Percentiles rank a stretch among this genome's conserved stretches.
phyloP scores from a whole-genome alignment of 2,329 filamentous ascomycete species.

The Alternaria gansuensis region DNA sequence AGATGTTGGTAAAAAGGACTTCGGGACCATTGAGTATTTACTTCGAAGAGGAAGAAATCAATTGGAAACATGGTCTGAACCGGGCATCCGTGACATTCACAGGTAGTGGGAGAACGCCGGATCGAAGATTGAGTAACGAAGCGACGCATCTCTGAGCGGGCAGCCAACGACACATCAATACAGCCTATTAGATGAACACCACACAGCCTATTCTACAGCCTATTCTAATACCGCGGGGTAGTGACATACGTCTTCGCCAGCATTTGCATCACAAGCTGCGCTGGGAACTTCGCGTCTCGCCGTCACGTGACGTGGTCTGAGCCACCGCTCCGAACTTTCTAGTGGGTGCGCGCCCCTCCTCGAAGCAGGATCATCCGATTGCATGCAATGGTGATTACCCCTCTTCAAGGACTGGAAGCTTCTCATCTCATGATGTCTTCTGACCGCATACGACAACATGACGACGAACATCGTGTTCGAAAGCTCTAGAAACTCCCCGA shows the following conservation, averaged over 20 bases:
- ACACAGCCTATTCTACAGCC: neutral
- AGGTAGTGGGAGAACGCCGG: conserved; percentile 12
- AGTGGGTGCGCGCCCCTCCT: conserved; percentile 11
- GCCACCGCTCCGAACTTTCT: conserved; percentile 15
- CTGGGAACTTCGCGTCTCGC: neutral
- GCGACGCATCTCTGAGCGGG: neutral
- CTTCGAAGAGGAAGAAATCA: conserved; percentile 83
- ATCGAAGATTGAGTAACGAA: neutral
- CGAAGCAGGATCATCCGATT: conserved; percentile 1
- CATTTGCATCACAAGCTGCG: conserved; percentile 1
- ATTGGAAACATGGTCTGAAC: conserved; percentile 80
- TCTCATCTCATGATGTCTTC: conserved; percentile 9
- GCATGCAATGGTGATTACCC: conserved; percentile 6
- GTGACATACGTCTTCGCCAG: conserved; percentile 4
- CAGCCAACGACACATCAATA: conserved; percentile 1
- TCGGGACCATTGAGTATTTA: conserved; percentile 83
- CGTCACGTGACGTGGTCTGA: conserved; percentile 28
- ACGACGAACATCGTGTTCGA: conserved; percentile 26
- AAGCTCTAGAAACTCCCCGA: conserved; percentile 39
- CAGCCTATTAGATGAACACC: conserved; percentile 3
- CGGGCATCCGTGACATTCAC: conserved; percentile 74
- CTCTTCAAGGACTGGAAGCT: conserved; percentile 7
- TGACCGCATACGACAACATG: conserved; percentile 14
- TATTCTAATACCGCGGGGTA: neutral
- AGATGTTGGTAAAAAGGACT: conserved; percentile 80